Percentiles rank a stretch among this genome's conserved stretches.
Evolutionary conservation across 306 rosid species (phyloP).

Genomic region (Macrotyloma uniflorum): DNA sequence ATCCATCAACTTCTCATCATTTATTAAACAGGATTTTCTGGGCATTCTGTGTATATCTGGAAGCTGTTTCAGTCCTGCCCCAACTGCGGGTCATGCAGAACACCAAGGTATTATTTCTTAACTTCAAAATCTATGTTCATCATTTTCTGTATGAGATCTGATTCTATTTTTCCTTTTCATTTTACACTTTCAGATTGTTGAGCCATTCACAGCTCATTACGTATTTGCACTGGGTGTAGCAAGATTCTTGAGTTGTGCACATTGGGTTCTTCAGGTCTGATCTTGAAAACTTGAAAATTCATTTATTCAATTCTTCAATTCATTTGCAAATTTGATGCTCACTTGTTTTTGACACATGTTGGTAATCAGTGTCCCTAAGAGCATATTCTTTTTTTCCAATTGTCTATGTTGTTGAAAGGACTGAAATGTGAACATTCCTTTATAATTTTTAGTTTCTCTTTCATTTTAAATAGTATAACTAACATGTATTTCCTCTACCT

Average conservation of each 20-base stretch:
- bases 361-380: background rate
- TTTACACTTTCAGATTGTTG: constrained; percentile 79
- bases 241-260: constrained; percentile 99
- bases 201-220: constrained; percentile 99
- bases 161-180: constrained; percentile 31
- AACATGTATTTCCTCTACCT: constrained; percentile 10
- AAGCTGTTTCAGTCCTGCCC: constrained; percentile 95
- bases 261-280: constrained; percentile 98
- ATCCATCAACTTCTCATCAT: constrained; percentile 97
- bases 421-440: constrained; percentile 13
- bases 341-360: constrained; percentile 6
- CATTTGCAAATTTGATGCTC: constrained; percentile 6
- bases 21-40: constrained; percentile 84
- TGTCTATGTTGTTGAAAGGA: constrained; percentile 6
- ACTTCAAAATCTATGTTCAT: background rate
- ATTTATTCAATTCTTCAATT: constrained; percentile 27
- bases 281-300: background rate
- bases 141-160: background rate
- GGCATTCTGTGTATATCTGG: constrained; percentile 99
- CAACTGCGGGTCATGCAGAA: constrained; percentile 99
- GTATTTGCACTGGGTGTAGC: constrained; percentile 97
- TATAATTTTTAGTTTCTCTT: background rate
- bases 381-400: background rate
- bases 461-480: background rate
- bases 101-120: constrained; percentile 65